Evolutionary conservation across 2,329 filamentous ascomycete species (phyloP).

Genomic region (Fusarium xylarioides): DNA sequence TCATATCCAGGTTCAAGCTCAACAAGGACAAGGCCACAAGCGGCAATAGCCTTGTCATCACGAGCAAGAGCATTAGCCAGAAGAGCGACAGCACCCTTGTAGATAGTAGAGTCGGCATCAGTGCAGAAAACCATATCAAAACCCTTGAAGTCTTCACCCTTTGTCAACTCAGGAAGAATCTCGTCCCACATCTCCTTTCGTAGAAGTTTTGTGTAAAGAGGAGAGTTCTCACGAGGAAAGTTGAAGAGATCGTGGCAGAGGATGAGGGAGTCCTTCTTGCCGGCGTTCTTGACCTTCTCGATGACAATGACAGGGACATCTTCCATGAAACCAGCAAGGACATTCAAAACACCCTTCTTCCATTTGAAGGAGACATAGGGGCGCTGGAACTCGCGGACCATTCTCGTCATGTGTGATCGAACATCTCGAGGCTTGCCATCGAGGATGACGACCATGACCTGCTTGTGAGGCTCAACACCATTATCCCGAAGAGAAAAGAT

Average conservation of each 20-base stretch:
- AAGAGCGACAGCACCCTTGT: slow-evolving; percentile 30
- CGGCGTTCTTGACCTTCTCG: slow-evolving; percentile 36
- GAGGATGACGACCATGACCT: slow-evolving; percentile 35
- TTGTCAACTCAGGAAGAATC: slow-evolving; percentile 25
- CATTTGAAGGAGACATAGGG: slow-evolving; percentile 35
- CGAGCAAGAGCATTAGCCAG: slow-evolving; percentile 26
- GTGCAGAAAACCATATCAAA: slow-evolving; percentile 39
- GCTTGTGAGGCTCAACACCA: slow-evolving; percentile 32
- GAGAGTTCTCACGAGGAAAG: slow-evolving; percentile 25
- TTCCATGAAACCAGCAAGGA: slow-evolving; percentile 33
- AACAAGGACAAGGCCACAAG: slow-evolving; percentile 31
- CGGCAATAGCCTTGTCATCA: slow-evolving; percentile 33
- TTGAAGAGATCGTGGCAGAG: slow-evolving; percentile 38
- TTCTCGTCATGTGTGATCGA: slow-evolving; percentile 29
- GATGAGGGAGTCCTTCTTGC: slow-evolving; percentile 35
- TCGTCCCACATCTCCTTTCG: slow-evolving; percentile 32
- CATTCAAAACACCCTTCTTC: slow-evolving; percentile 29
- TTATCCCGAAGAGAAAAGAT: slow-evolving; percentile 36
- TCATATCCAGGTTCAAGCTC: slow-evolving; percentile 35
- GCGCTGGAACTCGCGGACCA: slow-evolving; percentile 22
- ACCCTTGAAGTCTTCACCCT: slow-evolving; percentile 14
- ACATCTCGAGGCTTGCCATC: slow-evolving; percentile 35
- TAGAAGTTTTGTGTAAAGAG: slow-evolving; percentile 30
- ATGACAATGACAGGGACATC: slow-evolving; percentile 37
- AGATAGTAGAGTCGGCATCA: slow-evolving; percentile 34